phyloP scores from a whole-genome alignment of 2,329 filamentous ascomycete genomes.

The Cordyceps militaris region DNA sequence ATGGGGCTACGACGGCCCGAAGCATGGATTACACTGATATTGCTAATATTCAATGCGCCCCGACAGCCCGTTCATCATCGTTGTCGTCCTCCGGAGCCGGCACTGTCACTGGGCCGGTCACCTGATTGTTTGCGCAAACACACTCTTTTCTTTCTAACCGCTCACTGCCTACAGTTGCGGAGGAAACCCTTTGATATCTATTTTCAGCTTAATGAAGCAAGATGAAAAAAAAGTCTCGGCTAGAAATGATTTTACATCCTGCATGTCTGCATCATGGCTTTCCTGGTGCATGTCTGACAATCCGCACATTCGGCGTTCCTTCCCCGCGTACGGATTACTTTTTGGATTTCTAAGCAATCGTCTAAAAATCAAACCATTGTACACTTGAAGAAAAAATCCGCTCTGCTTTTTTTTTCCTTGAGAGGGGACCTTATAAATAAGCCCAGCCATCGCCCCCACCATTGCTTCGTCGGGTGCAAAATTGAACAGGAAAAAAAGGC shows the following conservation, averaged over 20 bases:
- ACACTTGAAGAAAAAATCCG: not conserved
- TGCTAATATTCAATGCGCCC: not conserved
- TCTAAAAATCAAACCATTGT: not conserved
- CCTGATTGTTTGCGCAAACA: not conserved
- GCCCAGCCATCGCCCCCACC: not conserved
- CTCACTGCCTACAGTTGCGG: not conserved
- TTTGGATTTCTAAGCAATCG: conserved; percentile 15
- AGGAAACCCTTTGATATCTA: not conserved
- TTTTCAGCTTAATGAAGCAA: not conserved
- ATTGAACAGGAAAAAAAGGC: conserved; percentile 3
- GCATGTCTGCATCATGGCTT: not conserved
- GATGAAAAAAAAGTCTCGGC: not conserved
- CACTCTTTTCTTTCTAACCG: not conserved
- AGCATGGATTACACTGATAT: not conserved
- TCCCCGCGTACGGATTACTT: not conserved
- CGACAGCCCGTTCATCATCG: not conserved
- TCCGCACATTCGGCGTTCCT: not conserved
- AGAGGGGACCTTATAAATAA: not conserved
- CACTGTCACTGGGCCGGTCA: conserved; percentile 5
- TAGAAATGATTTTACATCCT: not conserved
- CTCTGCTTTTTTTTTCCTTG: not conserved
- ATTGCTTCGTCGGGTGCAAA: not conserved
- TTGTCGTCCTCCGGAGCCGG: not conserved
- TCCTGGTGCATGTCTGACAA: not conserved
- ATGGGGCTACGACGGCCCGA: not conserved